These are phyloP conservation scores for Sphaerulina populicola DNA, from an alignment of 2,329 filamentous ascomycete species.

Conservation along the genomic window DNA sequence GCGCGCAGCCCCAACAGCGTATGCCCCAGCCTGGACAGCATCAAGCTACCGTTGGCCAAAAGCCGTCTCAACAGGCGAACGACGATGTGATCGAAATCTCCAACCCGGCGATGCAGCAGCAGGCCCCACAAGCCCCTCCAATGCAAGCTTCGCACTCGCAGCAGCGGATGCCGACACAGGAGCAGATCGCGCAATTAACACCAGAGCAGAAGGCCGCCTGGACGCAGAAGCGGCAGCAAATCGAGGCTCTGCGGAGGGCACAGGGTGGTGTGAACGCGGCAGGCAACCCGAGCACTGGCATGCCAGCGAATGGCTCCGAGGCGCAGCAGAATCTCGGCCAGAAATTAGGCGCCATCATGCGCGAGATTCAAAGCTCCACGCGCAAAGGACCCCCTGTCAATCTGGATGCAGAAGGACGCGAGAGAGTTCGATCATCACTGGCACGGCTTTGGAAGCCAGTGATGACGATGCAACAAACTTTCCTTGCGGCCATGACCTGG, in stretches of 20 bases:
- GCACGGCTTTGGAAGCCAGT: slow-evolving; percentile 24
- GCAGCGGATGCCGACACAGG: slow-evolving; percentile 11
- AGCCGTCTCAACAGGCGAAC: slow-evolving; percentile 26
- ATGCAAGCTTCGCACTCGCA: slow-evolving; percentile 23
- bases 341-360: slow-evolving; percentile 11
- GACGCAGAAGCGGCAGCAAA: slow-evolving; percentile 13
- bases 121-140: slow-evolving; percentile 29
- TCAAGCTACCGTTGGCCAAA: slow-evolving; percentile 24
- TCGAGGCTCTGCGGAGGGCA: slow-evolving; percentile 25
- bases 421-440: slow-evolving; percentile 21
- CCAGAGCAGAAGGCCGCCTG: slow-evolving; percentile 9
- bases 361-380: slow-evolving; percentile 19
- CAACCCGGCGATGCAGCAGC: slow-evolving; percentile 20
- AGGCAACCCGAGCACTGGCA: background rate
- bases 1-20: slow-evolving; percentile 11
- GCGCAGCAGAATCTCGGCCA: slow-evolving; percentile 2
- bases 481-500: slow-evolving; percentile 17
- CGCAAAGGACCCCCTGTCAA: slow-evolving; percentile 26
- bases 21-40: slow-evolving; percentile 10
- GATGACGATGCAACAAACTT: slow-evolving; percentile 22
- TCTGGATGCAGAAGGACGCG: slow-evolving; percentile 17
- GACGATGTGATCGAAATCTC: slow-evolving; percentile 38
- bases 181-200: slow-evolving; percentile 25
- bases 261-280: slow-evolving; percentile 14
- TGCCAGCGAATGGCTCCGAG: background rate